phyloP scores from a whole-genome alignment of 2,329 filamentous ascomycete genomes.

The Aspergillus floridensis region DNA sequence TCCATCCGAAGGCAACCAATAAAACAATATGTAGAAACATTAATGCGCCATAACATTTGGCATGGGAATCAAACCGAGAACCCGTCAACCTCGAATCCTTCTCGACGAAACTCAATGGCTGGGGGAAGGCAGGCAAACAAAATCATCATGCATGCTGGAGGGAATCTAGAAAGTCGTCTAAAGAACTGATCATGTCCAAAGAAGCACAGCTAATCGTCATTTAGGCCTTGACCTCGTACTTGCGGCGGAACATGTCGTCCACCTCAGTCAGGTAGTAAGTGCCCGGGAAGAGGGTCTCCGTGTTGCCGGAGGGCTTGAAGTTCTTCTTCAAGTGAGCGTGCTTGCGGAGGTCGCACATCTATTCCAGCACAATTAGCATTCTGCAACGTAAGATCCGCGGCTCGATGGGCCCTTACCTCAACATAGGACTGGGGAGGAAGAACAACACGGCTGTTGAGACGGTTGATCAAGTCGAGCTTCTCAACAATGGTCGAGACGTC shows the following conservation, averaged over 20 bases:
- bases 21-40: conserved; percentile 4
- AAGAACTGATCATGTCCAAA: conserved; percentile 26
- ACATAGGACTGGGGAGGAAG: conserved; percentile 73
- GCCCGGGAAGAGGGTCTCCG: conserved; percentile 63
- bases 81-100: conserved; percentile 6
- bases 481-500: conserved; percentile 67
- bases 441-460: conserved; percentile 63
- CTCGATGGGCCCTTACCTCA: conserved; percentile 53
- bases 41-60: not conserved
- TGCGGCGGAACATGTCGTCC: conserved; percentile 82
- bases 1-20: conserved; percentile 1
- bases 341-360: conserved; percentile 79
- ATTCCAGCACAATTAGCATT: conserved; percentile 15
- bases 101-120: conserved; percentile 24
- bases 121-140: conserved; percentile 24
- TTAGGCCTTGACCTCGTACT: conserved; percentile 73
- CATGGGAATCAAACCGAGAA: conserved; percentile 4
- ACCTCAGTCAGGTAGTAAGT: conserved; percentile 78
- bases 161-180: conserved; percentile 39
- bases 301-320: conserved; percentile 67
- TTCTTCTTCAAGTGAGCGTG: conserved; percentile 79
- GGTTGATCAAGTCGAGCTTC: conserved; percentile 66
- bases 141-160: conserved; percentile 31
- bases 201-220: conserved; percentile 20
- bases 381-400: not conserved